A percentile compares a stretch with the other conserved stretches of the same genome.
These are phyloP conservation scores for Colletotrichum aenigma DNA, from an alignment of 2,329 filamentous ascomycete genomes.

Conservation along the genomic window DNA sequence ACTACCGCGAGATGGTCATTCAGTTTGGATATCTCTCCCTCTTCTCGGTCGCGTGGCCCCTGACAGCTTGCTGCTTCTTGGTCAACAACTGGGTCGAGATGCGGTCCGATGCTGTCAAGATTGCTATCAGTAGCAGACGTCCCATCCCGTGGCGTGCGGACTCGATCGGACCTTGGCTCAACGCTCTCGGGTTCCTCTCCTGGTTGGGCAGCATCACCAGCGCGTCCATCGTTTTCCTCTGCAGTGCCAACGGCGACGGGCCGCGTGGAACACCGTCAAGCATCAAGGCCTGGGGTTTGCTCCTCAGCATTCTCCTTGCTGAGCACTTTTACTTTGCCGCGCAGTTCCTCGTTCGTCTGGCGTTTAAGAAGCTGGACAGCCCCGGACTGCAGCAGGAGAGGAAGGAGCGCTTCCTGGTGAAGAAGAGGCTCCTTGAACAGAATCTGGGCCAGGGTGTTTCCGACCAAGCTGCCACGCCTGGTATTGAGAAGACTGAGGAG, in stretches of 20 bases:
- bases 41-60: slow-evolving; percentile 92
- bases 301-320: slow-evolving; percentile 81
- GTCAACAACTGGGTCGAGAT: slow-evolving; percentile 97
- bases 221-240: slow-evolving; percentile 88
- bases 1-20: slow-evolving; percentile 93
- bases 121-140: slow-evolving; percentile 85
- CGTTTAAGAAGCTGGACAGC: slow-evolving; percentile 81
- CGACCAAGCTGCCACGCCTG: slow-evolving; percentile 50
- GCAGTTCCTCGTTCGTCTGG: slow-evolving; percentile 73
- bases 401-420: slow-evolving; percentile 78
- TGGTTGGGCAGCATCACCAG: slow-evolving; percentile 93
- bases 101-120: slow-evolving; percentile 92
- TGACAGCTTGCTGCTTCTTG: slow-evolving; percentile 88
- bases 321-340: slow-evolving; percentile 90
- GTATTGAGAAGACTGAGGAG: slow-evolving; percentile 58
- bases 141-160: slow-evolving; percentile 90
- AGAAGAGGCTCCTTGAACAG: slow-evolving; percentile 80
- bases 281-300: slow-evolving; percentile 79
- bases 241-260: slow-evolving; percentile 77
- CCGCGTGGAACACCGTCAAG: slow-evolving; percentile 69
- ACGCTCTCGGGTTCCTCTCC: slow-evolving; percentile 84
- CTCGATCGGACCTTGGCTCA: slow-evolving; percentile 92
- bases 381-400: slow-evolving; percentile 86
- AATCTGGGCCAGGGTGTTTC: slow-evolving; percentile 64
- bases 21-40: slow-evolving; percentile 87